phyloP scores from a whole-genome alignment of 305 asterid genomes.

The Andrographis paniculata region DNA sequence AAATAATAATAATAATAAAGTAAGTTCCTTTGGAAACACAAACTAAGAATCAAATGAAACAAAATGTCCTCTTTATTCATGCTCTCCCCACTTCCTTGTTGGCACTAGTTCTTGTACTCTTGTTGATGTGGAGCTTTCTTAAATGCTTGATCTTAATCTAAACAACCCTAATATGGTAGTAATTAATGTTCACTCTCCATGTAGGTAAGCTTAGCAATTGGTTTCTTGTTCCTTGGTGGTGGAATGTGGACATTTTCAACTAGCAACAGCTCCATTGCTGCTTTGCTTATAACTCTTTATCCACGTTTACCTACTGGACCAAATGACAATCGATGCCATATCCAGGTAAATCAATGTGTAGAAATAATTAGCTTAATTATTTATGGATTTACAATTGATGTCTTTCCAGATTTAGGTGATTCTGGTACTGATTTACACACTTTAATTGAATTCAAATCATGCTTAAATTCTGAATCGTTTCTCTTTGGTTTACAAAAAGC shows the following conservation, averaged over 20 bases:
- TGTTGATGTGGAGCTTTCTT: neutral
- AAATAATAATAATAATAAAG: too few species aligned
- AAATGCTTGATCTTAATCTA: constrained; percentile 3
- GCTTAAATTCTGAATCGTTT: too few species aligned
- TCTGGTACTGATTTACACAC: too few species aligned
- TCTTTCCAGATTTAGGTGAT: too few species aligned
- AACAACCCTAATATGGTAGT: too few species aligned
- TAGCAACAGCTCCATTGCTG: constrained; percentile 79
- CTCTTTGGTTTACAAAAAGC: too few species aligned
- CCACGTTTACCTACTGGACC: constrained; percentile 96
- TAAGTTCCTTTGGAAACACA: too few species aligned
- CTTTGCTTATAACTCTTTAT: constrained; percentile 80
- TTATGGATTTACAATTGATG: too few species aligned
- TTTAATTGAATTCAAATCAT: too few species aligned
- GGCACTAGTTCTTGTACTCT: neutral
- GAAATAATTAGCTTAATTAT: too few species aligned
- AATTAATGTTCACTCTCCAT: constrained; percentile 17
- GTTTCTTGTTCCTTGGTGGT: constrained; percentile 96
- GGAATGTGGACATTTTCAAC: constrained; percentile 93
- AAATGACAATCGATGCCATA: constrained; percentile 97
- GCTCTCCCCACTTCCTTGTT: constrained; percentile 14
- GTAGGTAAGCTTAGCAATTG: constrained; percentile 91
- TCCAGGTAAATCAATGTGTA: constrained; percentile 60
- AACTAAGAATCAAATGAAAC: too few species aligned
- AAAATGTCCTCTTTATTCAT: too few species aligned